Percentiles rank a stretch among this genome's conserved stretches.
These are phyloP conservation scores for Candida sp. DNA, from an alignment of 1,139 yeast genomes.

Conservation along the genomic window DNA sequence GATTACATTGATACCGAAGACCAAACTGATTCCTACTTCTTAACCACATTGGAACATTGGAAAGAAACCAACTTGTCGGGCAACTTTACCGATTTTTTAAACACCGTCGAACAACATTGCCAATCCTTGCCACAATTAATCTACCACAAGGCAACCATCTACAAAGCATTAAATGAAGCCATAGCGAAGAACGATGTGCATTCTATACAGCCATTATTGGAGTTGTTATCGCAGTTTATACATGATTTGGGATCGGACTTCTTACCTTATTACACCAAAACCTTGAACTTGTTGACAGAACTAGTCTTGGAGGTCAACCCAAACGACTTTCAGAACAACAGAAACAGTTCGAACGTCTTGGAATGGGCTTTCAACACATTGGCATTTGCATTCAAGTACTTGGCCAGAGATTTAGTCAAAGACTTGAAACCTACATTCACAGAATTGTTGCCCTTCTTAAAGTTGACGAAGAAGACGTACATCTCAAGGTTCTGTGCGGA, in stretches of 20 bases:
- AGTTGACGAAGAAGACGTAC: constrained; percentile 56
- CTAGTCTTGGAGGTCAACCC: constrained; percentile 54
- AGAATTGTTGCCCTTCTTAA: constrained; percentile 67
- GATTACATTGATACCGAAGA: constrained; percentile 39
- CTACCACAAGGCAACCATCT: constrained; percentile 70
- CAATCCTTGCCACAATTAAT: constrained; percentile 84
- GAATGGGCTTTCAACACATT: constrained; percentile 87
- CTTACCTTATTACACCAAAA: constrained; percentile 62
- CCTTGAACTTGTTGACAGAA: constrained; percentile 55
- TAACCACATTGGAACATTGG: constrained; percentile 87
- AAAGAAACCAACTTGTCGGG: constrained; percentile 82
- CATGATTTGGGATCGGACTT: constrained; percentile 96
- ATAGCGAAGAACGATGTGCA: constrained; percentile 63
- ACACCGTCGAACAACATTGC: constrained; percentile 54
- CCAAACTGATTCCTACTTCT: constrained; percentile 78
- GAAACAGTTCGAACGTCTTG: constrained; percentile 64
- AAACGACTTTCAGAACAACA: constrained; percentile 45
- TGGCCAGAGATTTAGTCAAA: constrained; percentile 63
- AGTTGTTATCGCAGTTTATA: constrained; percentile 81
- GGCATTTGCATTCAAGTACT: constrained; percentile 89
- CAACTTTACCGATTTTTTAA: constrained; percentile 66
- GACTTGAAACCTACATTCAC: constrained; percentile 74
- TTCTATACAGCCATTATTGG: constrained; percentile 83
- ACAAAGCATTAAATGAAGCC: constrained; percentile 52
- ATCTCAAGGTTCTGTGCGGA: constrained; percentile 89